These are phyloP conservation scores for Rhexocercosporidium sp. DNA, from an alignment of 2,329 filamentous ascomycete species.

Conservation along the genomic window DNA sequence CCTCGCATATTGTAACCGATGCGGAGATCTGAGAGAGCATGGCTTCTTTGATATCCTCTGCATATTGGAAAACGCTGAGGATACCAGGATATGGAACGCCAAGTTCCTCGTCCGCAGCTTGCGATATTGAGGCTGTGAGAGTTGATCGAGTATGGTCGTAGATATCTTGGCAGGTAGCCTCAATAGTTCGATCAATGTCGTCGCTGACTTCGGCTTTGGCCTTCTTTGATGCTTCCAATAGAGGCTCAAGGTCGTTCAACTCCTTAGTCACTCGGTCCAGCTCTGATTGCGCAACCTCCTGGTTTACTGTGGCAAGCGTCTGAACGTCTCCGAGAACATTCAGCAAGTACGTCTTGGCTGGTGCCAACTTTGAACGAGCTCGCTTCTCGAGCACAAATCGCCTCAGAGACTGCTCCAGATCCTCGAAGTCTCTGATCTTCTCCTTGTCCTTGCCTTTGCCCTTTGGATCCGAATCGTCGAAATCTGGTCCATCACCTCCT, in stretches of 20 bases:
- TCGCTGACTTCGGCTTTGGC: conserved; percentile 80
- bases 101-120: conserved; percentile 77
- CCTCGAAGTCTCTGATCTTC: conserved; percentile 87
- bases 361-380: conserved; percentile 91
- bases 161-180: conserved; percentile 82
- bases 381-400: conserved; percentile 96
- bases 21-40: conserved; percentile 89
- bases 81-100: conserved; percentile 87
- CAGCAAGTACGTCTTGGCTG: conserved; percentile 91
- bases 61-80: conserved; percentile 85
- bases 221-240: conserved; percentile 82
- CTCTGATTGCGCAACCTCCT: conserved; percentile 84
- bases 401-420: conserved; percentile 84
- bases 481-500: conserved; percentile 52
- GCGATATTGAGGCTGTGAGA: conserved; percentile 75
- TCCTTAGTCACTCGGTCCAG: conserved; percentile 82
- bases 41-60: conserved; percentile 88
- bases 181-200: conserved; percentile 79
- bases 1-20: conserved; percentile 80
- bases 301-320: conserved; percentile 83
- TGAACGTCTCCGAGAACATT: conserved; percentile 91
- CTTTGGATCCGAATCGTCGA: conserved; percentile 61
- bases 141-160: conserved; percentile 82
- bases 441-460: conserved; percentile 88
- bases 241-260: conserved; percentile 81